phyloP scores from a whole-genome alignment of 805 yeast genomes.

The Debaryomyces hansenii region DNA sequence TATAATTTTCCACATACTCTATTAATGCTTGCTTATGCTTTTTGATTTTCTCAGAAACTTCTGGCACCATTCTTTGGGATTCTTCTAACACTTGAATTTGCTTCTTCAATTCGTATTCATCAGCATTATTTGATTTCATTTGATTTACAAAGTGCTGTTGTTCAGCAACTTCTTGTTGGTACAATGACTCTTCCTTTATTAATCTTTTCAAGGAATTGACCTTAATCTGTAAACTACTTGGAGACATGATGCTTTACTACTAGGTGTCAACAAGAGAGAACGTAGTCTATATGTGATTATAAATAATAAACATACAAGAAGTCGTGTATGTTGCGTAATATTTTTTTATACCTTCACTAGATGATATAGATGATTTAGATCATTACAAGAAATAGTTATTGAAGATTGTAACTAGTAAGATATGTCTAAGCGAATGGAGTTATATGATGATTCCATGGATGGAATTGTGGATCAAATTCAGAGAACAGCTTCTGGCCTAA shows the following conservation, averaged over 20 bases:
- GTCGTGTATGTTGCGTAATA: no score
- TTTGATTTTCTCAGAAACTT: constrained; percentile 19
- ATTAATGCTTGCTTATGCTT: constrained; percentile 28
- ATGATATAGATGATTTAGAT: not conserved
- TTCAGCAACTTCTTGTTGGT: constrained; percentile 57
- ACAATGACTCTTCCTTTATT: constrained; percentile 63
- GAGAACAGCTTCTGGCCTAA: not conserved
- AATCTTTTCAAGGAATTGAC: constrained; percentile 67
- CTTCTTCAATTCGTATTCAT: constrained; percentile 64
- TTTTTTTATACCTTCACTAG: not conserved
- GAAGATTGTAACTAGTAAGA: not conserved
- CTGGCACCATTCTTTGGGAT: constrained; percentile 37
- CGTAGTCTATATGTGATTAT: no score
- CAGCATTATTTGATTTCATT: constrained; percentile 48
- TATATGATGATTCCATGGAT: constrained; percentile 2
- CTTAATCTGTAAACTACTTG: constrained; percentile 70
- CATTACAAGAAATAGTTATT: not conserved
- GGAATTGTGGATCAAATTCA: constrained; percentile 2
- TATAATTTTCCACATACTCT: constrained; percentile 34
- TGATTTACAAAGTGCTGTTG: constrained; percentile 50
- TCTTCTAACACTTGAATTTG: constrained; percentile 39
- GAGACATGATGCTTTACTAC: constrained; percentile 50
- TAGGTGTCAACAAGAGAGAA: not conserved
- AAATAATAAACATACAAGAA: no score
- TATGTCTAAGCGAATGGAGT: not conserved